A percentile compares a stretch with the other conserved stretches of the same genome.
Evolutionary conservation across 441 rosid species (phyloP).

Genomic region (Mallotus japonicus): DNA sequence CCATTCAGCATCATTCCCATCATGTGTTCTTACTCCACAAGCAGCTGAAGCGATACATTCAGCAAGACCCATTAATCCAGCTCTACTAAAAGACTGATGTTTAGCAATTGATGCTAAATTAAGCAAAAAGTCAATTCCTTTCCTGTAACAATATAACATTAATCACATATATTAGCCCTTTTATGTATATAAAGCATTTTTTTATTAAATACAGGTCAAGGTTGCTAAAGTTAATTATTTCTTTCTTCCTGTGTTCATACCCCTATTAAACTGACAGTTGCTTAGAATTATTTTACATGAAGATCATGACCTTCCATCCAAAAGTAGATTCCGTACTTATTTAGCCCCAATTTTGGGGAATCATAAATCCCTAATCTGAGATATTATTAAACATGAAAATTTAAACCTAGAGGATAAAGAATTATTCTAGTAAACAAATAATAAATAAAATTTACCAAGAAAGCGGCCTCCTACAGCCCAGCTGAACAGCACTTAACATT

Average conservation of each 20-base stretch:
- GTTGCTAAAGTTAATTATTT: not conserved
- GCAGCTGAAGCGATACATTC: slow-evolving; percentile 80
- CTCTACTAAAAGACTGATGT: slow-evolving; percentile 77
- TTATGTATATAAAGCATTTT: slow-evolving; percentile 2
- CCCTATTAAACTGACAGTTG: not conserved
- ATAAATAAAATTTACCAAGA: too few relatives aligned
- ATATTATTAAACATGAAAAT: too few relatives aligned
- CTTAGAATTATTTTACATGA: not conserved
- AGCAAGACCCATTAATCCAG: slow-evolving; percentile 85
- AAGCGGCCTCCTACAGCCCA: too few relatives aligned
- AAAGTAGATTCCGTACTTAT: not conserved
- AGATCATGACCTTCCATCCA: not conserved
- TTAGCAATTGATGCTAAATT: slow-evolving; percentile 71
- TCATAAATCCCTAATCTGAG: not conserved
- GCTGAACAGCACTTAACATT: not conserved
- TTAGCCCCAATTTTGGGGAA: not conserved
- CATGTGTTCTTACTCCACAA: slow-evolving; percentile 35
- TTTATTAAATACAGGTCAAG: not conserved
- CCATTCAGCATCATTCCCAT: slow-evolving; percentile 30
- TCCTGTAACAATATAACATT: slow-evolving; percentile 45
- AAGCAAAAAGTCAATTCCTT: slow-evolving; percentile 51
- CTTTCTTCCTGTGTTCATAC: not conserved
- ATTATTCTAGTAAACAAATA: too few relatives aligned
- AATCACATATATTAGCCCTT: slow-evolving; percentile 22
- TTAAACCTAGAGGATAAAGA: too few relatives aligned